phyloP scores from a whole-genome alignment of 2,329 filamentous ascomycete species.

The Penicillium decumbens region DNA sequence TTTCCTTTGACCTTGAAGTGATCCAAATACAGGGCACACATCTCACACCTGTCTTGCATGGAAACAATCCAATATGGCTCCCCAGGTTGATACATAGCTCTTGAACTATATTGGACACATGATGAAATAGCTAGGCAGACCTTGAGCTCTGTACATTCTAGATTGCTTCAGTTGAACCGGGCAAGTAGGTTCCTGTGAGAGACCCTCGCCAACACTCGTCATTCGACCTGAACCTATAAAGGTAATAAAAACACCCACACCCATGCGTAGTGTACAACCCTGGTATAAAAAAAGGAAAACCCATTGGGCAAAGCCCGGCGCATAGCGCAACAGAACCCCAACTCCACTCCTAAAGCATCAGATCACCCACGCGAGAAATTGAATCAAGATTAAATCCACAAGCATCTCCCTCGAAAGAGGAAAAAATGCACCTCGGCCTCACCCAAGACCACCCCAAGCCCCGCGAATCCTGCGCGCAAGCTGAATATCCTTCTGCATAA shows the following conservation, averaged over 20 bases:
- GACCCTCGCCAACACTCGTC: neutral
- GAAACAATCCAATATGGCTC: neutral
- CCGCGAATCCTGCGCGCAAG: slow-evolving; percentile 76
- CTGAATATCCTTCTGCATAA: slow-evolving; percentile 98
- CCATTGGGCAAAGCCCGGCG: neutral
- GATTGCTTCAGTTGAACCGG: neutral
- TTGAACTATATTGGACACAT: neutral
- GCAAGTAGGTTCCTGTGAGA: neutral
- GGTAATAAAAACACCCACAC: slow-evolving; percentile 13
- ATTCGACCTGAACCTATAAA: slow-evolving; percentile 9
- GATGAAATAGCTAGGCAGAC: neutral
- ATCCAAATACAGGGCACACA: neutral
- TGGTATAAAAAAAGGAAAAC: slow-evolving; percentile 15
- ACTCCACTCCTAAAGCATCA: slow-evolving; percentile 10
- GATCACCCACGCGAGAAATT: neutral
- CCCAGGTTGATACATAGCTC: neutral
- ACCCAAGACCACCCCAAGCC: slow-evolving; percentile 67
- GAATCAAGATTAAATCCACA: slow-evolving; percentile 11
- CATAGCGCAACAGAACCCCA: neutral
- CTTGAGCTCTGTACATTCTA: neutral
- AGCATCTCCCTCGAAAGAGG: neutral
- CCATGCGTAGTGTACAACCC: slow-evolving; percentile 23
- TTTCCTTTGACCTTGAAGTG: neutral
- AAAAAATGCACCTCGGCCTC: slow-evolving; percentile 15
- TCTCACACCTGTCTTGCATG: neutral